phyloP scores from a whole-genome alignment of 2,329 filamentous ascomycete genomes.

The Helotiales sp. region DNA sequence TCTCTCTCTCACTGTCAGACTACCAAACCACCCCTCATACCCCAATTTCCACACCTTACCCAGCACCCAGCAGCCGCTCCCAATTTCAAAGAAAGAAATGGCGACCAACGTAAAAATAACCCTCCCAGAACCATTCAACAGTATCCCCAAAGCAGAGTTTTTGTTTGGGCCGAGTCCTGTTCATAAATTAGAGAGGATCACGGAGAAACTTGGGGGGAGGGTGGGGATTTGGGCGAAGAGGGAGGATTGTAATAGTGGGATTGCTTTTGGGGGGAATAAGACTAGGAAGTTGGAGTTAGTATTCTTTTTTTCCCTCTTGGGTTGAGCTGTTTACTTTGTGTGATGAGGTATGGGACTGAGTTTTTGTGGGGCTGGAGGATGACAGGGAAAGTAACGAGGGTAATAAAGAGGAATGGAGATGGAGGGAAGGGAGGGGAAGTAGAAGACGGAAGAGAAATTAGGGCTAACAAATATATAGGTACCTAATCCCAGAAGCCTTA shows the following conservation, averaged over 20 bases:
- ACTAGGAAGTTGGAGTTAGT: conserved; percentile 63
- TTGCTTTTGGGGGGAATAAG: conserved; percentile 70
- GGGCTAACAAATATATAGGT: conserved; percentile 40
- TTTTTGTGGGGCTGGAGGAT: background rate
- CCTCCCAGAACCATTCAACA: conserved; percentile 62
- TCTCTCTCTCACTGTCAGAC: too few relatives aligned
- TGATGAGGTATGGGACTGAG: background rate
- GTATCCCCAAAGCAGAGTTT: conserved; percentile 61
- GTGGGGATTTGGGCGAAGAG: conserved; percentile 69
- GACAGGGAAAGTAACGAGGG: background rate
- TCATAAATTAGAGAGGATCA: conserved; percentile 65
- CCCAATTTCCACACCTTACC: too few relatives aligned
- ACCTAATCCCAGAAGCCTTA: conserved; percentile 64
- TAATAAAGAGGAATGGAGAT: background rate
- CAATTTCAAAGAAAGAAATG: too few relatives aligned
- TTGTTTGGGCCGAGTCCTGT: conserved; percentile 70
- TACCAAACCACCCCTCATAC: too few relatives aligned
- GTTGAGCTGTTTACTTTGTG: background rate
- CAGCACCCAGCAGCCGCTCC: too few relatives aligned
- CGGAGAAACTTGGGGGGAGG: conserved; percentile 56
- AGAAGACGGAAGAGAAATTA: background rate
- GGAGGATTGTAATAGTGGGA: conserved; percentile 68
- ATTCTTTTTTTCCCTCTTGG: background rate
- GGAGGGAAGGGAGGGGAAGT: background rate
- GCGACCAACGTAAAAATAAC: conserved; percentile 30